phyloP scores from a whole-genome alignment of 345 rosid species.

The Eucalyptus fibrosa region DNA sequence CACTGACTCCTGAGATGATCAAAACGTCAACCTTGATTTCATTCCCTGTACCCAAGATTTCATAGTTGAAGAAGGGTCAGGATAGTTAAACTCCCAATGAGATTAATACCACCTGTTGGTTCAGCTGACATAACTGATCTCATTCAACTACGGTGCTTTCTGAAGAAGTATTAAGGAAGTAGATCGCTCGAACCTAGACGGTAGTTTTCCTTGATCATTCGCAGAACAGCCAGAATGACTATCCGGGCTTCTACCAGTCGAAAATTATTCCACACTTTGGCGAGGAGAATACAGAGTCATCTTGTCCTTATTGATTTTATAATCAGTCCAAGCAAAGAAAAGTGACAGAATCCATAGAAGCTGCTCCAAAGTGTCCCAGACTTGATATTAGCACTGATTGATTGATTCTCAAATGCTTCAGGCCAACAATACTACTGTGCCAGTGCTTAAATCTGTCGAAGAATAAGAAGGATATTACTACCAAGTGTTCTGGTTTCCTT shows the following conservation, averaged over 20 bases:
- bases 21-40: constrained; percentile 44
- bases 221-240: constrained; percentile 68
- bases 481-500: not conserved
- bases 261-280: not conserved
- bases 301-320: not conserved
- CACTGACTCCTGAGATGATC: constrained; percentile 15
- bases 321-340: not conserved
- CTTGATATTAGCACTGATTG: not conserved
- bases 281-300: not conserved
- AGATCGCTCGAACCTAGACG: constrained; percentile 20
- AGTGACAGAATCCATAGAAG: not conserved
- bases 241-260: constrained; percentile 80
- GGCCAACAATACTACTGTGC: not conserved
- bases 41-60: constrained; percentile 30
- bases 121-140: not conserved
- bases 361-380: not conserved
- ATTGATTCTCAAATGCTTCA: not conserved
- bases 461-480: not conserved
- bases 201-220: constrained; percentile 80
- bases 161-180: not conserved
- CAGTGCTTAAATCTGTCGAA: not conserved
- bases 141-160: not conserved
- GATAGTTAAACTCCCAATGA: not conserved
- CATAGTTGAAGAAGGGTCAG: not conserved
- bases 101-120: not conserved